Conservation (phyloP, 2,329 filamentous ascomycete genomes). For the Trematosphaeria pertusa region DNA sequence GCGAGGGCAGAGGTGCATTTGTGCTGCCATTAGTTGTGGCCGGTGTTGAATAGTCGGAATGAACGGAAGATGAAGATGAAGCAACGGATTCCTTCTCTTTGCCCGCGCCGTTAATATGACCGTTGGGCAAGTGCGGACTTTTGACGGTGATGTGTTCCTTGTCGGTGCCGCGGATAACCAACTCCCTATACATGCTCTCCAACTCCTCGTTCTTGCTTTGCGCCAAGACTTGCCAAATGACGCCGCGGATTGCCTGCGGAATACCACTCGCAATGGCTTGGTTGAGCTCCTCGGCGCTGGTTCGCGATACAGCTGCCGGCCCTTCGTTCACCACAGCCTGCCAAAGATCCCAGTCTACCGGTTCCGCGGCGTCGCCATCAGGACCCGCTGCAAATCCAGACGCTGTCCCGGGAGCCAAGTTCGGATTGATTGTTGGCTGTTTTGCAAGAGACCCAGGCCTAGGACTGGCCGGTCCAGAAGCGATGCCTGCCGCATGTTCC, state of each 20-base stretch:
- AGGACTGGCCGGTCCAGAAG: slow-evolving; percentile 35
- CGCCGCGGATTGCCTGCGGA: slow-evolving; percentile 92
- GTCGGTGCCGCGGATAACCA: slow-evolving; percentile 80
- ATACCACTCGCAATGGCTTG: slow-evolving; percentile 92
- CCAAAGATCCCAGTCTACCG: slow-evolving; percentile 99
- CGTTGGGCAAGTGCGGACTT: slow-evolving; percentile 53
- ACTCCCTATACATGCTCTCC: slow-evolving; percentile 83
- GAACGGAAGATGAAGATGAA: slow-evolving; percentile 85
- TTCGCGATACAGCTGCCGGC: slow-evolving; percentile 83
- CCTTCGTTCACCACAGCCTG: slow-evolving; percentile 95
- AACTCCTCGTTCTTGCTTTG: slow-evolving; percentile 94
- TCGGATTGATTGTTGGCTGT: slow-evolving; percentile 70
- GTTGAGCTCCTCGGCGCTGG: slow-evolving; percentile 88
- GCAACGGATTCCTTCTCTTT: slow-evolving; percentile 71
- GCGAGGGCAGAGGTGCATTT: slow-evolving; percentile 50
- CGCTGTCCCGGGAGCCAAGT: slow-evolving; percentile 82
- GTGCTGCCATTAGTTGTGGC: slow-evolving; percentile 59
- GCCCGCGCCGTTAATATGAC: slow-evolving; percentile 48
- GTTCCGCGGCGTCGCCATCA: slow-evolving; percentile 69
- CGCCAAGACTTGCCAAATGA: slow-evolving; percentile 97
- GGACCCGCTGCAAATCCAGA: slow-evolving; percentile 80
- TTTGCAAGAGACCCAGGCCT: slow-evolving; percentile 50
- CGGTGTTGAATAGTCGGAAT: slow-evolving; percentile 75
- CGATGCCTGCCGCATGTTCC: slow-evolving; percentile 36
- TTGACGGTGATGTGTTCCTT: slow-evolving; percentile 62